phyloP scores from a whole-genome alignment of 305 asterid genomes.

The Solanum hybrid region DNA sequence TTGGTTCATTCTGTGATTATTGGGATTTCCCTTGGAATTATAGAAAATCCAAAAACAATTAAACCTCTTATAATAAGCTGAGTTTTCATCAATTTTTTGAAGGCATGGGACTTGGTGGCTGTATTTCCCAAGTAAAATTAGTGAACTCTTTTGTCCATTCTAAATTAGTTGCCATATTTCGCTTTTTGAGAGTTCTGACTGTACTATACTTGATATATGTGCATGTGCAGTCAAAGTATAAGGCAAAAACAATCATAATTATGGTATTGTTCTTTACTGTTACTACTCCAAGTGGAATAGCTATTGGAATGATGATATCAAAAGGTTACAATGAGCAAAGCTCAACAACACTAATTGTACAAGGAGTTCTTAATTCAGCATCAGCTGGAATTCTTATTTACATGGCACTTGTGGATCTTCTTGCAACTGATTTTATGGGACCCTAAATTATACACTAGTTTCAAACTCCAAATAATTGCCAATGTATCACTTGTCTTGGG shows the following conservation, averaged over 20 bases:
- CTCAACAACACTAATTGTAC: constrained; percentile 20
- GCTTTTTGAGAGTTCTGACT: too few species aligned
- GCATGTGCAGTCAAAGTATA: constrained; percentile 23
- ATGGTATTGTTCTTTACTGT: constrained; percentile 30
- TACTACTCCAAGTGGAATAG: constrained; percentile 32
- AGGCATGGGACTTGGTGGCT: too few species aligned
- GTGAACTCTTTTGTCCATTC: too few species aligned
- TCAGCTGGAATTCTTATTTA: constrained; percentile 45
- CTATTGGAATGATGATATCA: constrained; percentile 13
- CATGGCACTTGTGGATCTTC: constrained; percentile 45
- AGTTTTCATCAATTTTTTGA: too few species aligned
- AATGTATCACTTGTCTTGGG: constrained; percentile 30
- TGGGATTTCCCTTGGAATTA: too few species aligned
- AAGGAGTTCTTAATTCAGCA: constrained; percentile 36
- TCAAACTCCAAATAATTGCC: constrained; percentile 20
- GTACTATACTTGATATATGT: too few species aligned
- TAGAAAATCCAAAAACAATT: too few species aligned
- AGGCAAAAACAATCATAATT: constrained; percentile 7
- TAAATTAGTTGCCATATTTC: too few species aligned
- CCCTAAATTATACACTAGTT: constrained; percentile 20
- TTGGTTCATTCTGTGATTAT: too few species aligned
- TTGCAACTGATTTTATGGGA: constrained; percentile 36
- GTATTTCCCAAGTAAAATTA: too few species aligned
- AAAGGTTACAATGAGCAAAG: constrained; percentile 26
- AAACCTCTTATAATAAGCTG: too few species aligned